Base-by-base conservation (phyloP, 2,329 filamentous ascomycete genomes). In the Penicillium sp. region DNA sequence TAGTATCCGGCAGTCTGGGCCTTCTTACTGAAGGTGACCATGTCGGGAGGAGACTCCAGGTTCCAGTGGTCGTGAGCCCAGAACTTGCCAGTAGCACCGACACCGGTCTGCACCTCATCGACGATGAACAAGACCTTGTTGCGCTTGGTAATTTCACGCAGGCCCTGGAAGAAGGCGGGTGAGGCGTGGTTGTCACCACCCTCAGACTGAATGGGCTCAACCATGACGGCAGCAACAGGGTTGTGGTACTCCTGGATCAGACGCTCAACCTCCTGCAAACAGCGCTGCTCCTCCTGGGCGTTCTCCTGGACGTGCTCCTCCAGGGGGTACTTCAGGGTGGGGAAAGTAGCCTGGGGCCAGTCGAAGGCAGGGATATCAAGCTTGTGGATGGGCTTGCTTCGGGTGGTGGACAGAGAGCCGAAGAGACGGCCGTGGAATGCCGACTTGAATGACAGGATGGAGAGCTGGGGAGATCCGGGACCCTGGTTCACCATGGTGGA, bases 21-120 rank as follows among this genome's bases (percentile, higher is more conserved):
- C 77, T 95, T 95, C 77, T 95, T 95, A 61, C 81, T 87, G 73
- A 95, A 95, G 43, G 89, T 95, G 30, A 95, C 89, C 75, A 95
- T 93, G 73, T 95, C 89, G 0, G 89, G 89, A 7, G 89, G 86
- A 23, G 81, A 72, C 34, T 76, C 62, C 29, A 95, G 78, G 65
- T 86, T 78, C 89, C 89, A 95, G 81, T 95, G 90, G 59, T 95
- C 88, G 73, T 95, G 90, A 7, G 90, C 89, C 89, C 89, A 95
- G 81, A 95, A 94, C 67, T 87, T 89, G 57, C 89, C 89, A 0
- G 89, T 95, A 26, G 90, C 88, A 56, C 90, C 90, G 17, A 95
- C 84, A 63, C 89, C 90, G 5, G 89, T 95, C 72, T 95, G 89
- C 8, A 95, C 89, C 71, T 95, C 89, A 64, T 95, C 89, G 50